Evolutionary conservation across 495 filamentous ascomycete genomes (phyloP), one percentile per base, ranked within the genome.

Genomic region (Penicillium fimorum): DNA sequence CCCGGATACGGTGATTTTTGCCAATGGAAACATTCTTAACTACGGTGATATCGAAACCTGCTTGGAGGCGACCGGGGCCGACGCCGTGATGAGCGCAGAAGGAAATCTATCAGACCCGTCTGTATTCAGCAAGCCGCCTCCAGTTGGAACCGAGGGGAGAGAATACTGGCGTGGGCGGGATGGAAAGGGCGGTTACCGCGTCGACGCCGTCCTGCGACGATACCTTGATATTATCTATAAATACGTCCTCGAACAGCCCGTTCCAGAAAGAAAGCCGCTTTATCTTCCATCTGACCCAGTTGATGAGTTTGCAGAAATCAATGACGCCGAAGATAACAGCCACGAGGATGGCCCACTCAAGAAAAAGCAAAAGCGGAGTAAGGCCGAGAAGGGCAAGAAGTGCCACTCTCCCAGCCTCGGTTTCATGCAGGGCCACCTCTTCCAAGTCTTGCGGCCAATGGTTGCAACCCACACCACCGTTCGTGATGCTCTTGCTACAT

Each of bases 11-110:
- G 94, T 99, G 9, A 83, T 99, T 9, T 96, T 99, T 66, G 92
- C 94, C 13, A 99, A 99, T 67, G 94, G 94, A 15, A 97, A 97
- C 63, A 88, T 96, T 33, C 79, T 99, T 55, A 85, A 86, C 69
- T 79, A 89, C 53, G 87, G 82, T 2, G 95, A 97, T 68, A 74
- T 97, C n/a, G 80, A 84, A 33, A 68, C 68, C 32, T 99, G 94
- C 64, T 73, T 97, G 13, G 80, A 84, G 56, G 87, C 76, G n/a
- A 98, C 94, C 0, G 91, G 91, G 13, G 93, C 86, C 1, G 94
- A 98, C 70, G 94, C 82, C 13, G 87, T 98, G 32, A 97, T 98
- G 94, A 91, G 85, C 58, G 94, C 94, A 1, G 94, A 98, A 64
- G 93, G 91, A 2, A 96, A 96, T 63, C 80, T 98, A 1, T 89